Percentiles rank a stretch among this genome's conserved stretches.
phyloP scores from a whole-genome alignment of 352 stramenopile genomes.

The Pseudoperonospora humuli region DNA sequence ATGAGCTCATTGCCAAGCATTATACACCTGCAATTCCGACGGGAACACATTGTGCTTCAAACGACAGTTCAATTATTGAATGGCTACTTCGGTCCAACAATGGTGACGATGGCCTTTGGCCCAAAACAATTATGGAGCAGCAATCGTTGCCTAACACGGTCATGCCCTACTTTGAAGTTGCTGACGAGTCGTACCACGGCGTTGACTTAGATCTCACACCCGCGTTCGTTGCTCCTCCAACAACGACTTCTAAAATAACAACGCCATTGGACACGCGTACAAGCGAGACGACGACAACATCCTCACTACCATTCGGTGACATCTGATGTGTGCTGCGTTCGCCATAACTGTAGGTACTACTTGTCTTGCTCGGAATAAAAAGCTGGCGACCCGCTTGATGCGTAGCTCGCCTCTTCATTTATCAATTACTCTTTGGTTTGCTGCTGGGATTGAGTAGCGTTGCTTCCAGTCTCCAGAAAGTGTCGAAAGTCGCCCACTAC shows the following conservation, averaged over 20 bases:
- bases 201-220: constrained; percentile 25
- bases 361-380: constrained; percentile 27
- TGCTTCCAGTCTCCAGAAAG: constrained; percentile 64
- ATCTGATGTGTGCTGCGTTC: constrained; percentile 24
- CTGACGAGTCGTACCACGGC: constrained; percentile 37
- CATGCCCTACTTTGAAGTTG: constrained; percentile 43
- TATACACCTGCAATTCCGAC: constrained; percentile 22
- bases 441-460: constrained; percentile 23
- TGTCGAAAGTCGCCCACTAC: constrained; percentile 77
- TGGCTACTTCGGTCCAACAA: constrained; percentile 52
- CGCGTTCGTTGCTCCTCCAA: constrained; percentile 24
- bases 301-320: constrained; percentile 25
- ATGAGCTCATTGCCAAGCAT: constrained; percentile 42
- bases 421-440: constrained; percentile 22
- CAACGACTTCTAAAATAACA: constrained; percentile 6
- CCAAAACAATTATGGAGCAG: constrained; percentile 8
- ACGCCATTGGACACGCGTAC: constrained; percentile 12
- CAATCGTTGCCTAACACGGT: constrained; percentile 16
- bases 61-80: constrained; percentile 42
- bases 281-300: constrained; percentile 12
- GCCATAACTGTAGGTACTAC: constrained; percentile 9
- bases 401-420: constrained; percentile 19
- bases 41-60: constrained; percentile 11
- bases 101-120: constrained; percentile 32
- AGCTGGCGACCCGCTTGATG: constrained; percentile 8